Evolutionary conservation across 2,329 filamentous ascomycete genomes (phyloP).

Genomic region (Epichloe amarillans): DNA sequence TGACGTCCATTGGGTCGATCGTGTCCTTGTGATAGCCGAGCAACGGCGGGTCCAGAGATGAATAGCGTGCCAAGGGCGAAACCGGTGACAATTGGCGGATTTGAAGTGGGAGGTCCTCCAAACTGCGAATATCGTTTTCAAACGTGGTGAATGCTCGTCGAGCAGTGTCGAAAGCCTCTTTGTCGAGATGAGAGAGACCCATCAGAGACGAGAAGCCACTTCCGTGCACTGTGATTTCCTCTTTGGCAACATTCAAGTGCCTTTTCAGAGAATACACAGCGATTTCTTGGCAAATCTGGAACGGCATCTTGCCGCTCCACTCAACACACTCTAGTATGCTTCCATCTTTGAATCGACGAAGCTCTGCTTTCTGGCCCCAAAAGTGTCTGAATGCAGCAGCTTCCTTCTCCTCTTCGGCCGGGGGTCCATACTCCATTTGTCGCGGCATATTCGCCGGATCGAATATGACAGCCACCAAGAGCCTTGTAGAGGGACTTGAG

Average conservation of each 20-base stretch:
- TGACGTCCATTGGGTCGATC: constrained; percentile 54
- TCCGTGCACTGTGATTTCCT: constrained; percentile 38
- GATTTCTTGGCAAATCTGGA: constrained; percentile 68
- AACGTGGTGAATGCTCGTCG: constrained; percentile 59
- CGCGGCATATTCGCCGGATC: constrained; percentile 60
- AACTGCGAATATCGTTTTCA: constrained; percentile 60
- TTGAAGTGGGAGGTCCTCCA: constrained; percentile 79
- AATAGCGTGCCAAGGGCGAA: constrained; percentile 59
- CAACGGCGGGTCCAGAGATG: constrained; percentile 38
- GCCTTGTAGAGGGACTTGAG: constrained; percentile 15
- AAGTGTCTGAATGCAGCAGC: constrained; percentile 74
- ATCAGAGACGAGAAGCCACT: constrained; percentile 37
- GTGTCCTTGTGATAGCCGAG: constrained; percentile 30
- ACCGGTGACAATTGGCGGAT: constrained; percentile 67
- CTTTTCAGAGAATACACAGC: constrained; percentile 54
- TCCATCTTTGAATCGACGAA: constrained; percentile 89
- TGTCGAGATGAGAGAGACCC: constrained; percentile 32
- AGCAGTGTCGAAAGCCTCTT: constrained; percentile 51
- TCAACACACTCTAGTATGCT: constrained; percentile 86
- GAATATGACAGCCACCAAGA: constrained; percentile 57
- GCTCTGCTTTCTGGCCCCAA: constrained; percentile 88
- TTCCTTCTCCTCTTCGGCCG: constrained; percentile 73
- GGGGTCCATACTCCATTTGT: constrained; percentile 75
- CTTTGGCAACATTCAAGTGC: constrained; percentile 50
- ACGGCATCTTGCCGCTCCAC: constrained; percentile 55